Evolutionary conservation across 2,329 filamentous ascomycete species (phyloP).

Genomic region (Fusarium fracticaudum): DNA sequence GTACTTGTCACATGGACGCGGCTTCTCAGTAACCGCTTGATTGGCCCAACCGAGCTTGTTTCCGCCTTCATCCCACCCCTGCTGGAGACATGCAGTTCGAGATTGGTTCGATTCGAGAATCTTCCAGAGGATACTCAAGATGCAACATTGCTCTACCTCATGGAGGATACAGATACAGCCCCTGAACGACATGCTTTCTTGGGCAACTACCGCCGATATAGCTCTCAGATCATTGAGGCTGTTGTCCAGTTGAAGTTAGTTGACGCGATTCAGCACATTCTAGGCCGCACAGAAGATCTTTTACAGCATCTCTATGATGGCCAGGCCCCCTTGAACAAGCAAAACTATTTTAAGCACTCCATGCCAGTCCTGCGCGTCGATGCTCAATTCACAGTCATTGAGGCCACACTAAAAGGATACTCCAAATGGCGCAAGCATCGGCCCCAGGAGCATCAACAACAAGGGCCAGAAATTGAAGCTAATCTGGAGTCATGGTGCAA

Average conservation of each 20-base stretch:
- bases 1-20: conserved; percentile 90
- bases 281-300: conserved; percentile 79
- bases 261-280: conserved; percentile 87
- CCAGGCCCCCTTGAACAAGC: conserved; percentile 70
- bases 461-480: conserved; percentile 66
- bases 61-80: conserved; percentile 75
- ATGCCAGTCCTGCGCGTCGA: conserved; percentile 82
- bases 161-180: conserved; percentile 94
- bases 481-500: conserved; percentile 78
- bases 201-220: conserved; percentile 94
- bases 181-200: conserved; percentile 95
- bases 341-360: conserved; percentile 74
- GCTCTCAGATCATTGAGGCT: conserved; percentile 84
- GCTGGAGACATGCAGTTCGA: conserved; percentile 82
- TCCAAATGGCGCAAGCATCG: conserved; percentile 73
- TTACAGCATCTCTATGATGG: conserved; percentile 80
- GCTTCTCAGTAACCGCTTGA: conserved; percentile 76
- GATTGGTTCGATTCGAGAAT: conserved; percentile 87
- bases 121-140: conserved; percentile 85
- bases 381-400: conserved; percentile 88
- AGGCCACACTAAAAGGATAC: conserved; percentile 89
- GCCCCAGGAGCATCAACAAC: conserved; percentile 54
- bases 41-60: conserved; percentile 71
- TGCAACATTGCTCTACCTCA: conserved; percentile 80
- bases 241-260: conserved; percentile 84